Percentiles rank a stretch among this genome's conserved stretches.
phyloP scores from a whole-genome alignment of 2,329 filamentous ascomycete species.

The Apiospora marii region DNA sequence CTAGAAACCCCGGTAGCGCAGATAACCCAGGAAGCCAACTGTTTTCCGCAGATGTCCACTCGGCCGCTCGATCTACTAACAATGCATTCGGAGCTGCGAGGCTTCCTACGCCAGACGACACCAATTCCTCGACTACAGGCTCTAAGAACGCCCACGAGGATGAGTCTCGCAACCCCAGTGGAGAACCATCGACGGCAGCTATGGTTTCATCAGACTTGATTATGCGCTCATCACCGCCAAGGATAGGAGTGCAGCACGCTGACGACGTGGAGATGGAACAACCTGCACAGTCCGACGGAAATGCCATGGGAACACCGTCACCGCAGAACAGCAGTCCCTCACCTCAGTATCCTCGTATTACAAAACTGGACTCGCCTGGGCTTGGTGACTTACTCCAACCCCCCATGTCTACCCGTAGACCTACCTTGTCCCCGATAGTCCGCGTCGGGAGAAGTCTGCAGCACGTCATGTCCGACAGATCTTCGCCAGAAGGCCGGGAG shows the following conservation, averaged over 20 bases:
- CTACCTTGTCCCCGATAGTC: constrained; percentile 64
- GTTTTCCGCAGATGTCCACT: constrained; percentile 25
- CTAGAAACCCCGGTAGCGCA: not conserved
- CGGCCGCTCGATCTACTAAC: constrained; percentile 45
- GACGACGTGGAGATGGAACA: not conserved
- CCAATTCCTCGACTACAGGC: constrained; percentile 46
- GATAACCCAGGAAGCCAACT: constrained; percentile 15
- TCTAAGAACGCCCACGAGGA: constrained; percentile 39
- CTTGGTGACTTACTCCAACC: constrained; percentile 16
- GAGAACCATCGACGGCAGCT: constrained; percentile 26
- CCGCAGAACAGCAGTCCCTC: constrained; percentile 22
- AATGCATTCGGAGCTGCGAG: constrained; percentile 49
- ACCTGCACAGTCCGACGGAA: constrained; percentile 15
- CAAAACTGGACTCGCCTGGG: constrained; percentile 21
- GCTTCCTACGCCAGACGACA: constrained; percentile 63
- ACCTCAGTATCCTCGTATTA: constrained; percentile 1
- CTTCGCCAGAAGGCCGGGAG: constrained; percentile 61
- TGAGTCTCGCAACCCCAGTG: constrained; percentile 29
- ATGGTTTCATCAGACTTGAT: constrained; percentile 34
- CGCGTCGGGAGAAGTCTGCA: constrained; percentile 64
- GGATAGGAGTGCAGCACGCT: not conserved
- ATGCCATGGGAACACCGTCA: constrained; percentile 17
- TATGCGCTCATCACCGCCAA: constrained; percentile 47
- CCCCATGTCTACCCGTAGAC: constrained; percentile 33
- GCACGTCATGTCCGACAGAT: constrained; percentile 65